Conservation (phyloP, 2,329 filamentous ascomycete genomes). For the Stagonosporopsis chrysanthemi region DNA sequence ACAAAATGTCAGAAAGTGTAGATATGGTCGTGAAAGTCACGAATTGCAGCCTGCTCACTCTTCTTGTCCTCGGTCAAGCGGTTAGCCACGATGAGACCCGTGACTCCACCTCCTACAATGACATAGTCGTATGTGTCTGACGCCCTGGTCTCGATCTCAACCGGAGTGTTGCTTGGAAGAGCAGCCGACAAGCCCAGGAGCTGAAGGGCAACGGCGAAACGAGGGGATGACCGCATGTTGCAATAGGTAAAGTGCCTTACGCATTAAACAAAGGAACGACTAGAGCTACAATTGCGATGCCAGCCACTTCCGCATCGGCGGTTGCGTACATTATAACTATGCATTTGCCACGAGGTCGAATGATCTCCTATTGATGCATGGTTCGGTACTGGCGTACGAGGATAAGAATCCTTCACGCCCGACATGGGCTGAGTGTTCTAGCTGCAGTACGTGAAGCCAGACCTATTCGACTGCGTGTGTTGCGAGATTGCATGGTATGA, state of each 20-base stretch:
- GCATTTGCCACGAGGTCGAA: slow-evolving; percentile 6
- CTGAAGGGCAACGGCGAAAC: slow-evolving; percentile 23
- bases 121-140: slow-evolving; percentile 37
- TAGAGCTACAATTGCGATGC: not conserved
- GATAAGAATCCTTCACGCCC: not conserved
- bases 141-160: slow-evolving; percentile 7
- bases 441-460: slow-evolving; percentile 1
- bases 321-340: slow-evolving; percentile 6
- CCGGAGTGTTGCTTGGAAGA: slow-evolving; percentile 15
- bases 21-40: not conserved
- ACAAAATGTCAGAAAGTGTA: slow-evolving; percentile 7
- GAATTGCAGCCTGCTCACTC: slow-evolving; percentile 12
- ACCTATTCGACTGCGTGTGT: slow-evolving; percentile 1
- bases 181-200: slow-evolving; percentile 24
- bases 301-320: not conserved
- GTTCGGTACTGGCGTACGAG: slow-evolving; percentile 3
- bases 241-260: not conserved
- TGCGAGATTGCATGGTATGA: slow-evolving; percentile 12
- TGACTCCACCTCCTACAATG: slow-evolving; percentile 38
- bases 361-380: slow-evolving; percentile 9
- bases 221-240: slow-evolving; percentile 31
- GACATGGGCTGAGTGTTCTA: slow-evolving; percentile 6
- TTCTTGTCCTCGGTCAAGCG: slow-evolving; percentile 30
- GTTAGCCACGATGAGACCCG: slow-evolving; percentile 37
- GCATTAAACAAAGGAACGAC: slow-evolving; percentile 1